Percentiles rank a stretch among this genome's conserved stretches.
Conservation (phyloP, 371 early-diverging fungal species). For the Mortierella sp. region DNA sequence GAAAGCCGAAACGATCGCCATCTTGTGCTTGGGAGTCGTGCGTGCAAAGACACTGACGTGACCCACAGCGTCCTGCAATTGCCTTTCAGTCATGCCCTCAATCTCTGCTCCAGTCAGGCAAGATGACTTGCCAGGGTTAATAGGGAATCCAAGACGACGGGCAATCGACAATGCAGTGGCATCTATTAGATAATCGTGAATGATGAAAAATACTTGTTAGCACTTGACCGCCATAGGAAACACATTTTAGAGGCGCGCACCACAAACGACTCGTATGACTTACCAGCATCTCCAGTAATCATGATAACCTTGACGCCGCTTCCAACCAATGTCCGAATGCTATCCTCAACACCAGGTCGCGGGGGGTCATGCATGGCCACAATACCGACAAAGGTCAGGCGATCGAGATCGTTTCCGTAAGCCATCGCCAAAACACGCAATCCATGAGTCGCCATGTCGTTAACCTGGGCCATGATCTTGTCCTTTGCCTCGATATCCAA, state of each 20-base stretch:
- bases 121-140: constrained; percentile 62
- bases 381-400: constrained; percentile 83
- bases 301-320: constrained; percentile 89
- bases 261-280: background rate
- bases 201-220: background rate
- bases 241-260: background rate
- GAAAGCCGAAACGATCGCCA: constrained; percentile 86
- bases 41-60: constrained; percentile 87
- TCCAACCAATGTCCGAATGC: constrained; percentile 70
- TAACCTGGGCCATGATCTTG: constrained; percentile 65
- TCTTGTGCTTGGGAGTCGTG: constrained; percentile 92
- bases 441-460: constrained; percentile 84
- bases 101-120: constrained; percentile 82
- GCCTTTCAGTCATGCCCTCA: constrained; percentile 75
- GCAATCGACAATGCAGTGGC: constrained; percentile 88
- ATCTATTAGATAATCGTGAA: constrained; percentile 51
- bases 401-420: constrained; percentile 68
- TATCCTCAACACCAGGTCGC: constrained; percentile 77
- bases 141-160: constrained; percentile 79
- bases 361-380: constrained; percentile 92
- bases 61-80: constrained; percentile 71
- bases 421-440: constrained; percentile 92
- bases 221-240: background rate
- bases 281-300: constrained; percentile 93
- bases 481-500: constrained; percentile 67